Evolutionary conservation across 192 early-diverging fungal species (phyloP).

Genomic region (Geosiphon pyriformis): DNA sequence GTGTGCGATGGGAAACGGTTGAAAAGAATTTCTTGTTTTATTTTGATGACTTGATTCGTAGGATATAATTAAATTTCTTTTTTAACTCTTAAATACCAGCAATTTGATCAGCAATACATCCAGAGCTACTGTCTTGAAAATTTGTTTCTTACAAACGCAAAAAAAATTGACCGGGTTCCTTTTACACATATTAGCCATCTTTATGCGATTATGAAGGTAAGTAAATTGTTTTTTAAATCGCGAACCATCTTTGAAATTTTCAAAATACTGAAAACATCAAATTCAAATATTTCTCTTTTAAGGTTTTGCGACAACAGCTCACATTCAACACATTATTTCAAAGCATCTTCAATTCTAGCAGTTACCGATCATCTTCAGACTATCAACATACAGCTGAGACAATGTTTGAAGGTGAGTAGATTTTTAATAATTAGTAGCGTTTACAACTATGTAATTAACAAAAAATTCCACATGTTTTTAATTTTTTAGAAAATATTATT

Average conservation of each 20-base stretch:
- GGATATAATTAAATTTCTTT: background rate
- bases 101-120: conserved; percentile 6
- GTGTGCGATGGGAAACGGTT: conserved; percentile 12
- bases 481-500: too few relatives aligned
- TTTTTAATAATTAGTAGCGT: too few relatives aligned
- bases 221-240: too few relatives aligned
- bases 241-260: too few relatives aligned
- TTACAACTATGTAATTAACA: too few relatives aligned
- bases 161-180: conserved; percentile 22
- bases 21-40: background rate
- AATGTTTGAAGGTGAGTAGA: background rate
- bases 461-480: too few relatives aligned
- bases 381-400: background rate
- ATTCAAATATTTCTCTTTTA: conserved; percentile 1
- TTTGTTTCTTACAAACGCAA: background rate
- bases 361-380: background rate
- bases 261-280: too few relatives aligned
- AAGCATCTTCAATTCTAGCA: conserved; percentile 23
- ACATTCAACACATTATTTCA: conserved; percentile 18
- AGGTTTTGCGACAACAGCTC: conserved; percentile 22
- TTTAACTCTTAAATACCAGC: background rate
- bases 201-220: conserved; percentile 11
- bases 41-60: background rate
- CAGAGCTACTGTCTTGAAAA: conserved; percentile 4
- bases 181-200: conserved; percentile 4